Evolutionary conservation across 2,329 filamentous ascomycete genomes (phyloP).

Genomic region (Nakataea oryzae): DNA sequence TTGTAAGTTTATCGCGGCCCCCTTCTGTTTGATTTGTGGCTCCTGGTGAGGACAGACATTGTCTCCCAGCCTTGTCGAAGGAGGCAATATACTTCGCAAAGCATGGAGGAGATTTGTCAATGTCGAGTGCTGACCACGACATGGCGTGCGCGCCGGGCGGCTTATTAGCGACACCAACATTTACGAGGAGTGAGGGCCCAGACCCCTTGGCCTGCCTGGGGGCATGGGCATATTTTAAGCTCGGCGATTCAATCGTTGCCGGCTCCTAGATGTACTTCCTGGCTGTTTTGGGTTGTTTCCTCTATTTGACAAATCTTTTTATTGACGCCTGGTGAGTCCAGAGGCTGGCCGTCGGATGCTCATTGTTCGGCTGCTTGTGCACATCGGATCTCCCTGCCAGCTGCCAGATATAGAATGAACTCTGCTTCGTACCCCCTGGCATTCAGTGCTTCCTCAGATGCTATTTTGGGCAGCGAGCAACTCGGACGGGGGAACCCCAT

Average conservation of each 20-base stretch:
- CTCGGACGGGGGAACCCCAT: background rate
- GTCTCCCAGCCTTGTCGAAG: background rate
- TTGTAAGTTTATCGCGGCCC: conserved; percentile 23
- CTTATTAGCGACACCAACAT: conserved; percentile 16
- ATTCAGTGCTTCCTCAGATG: background rate
- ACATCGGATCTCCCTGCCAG: too few species aligned
- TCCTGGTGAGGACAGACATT: too few species aligned
- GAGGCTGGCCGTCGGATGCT: too few species aligned
- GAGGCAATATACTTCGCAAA: too few species aligned
- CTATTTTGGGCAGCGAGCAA: background rate
- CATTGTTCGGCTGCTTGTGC: too few species aligned
- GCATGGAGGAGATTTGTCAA: background rate
- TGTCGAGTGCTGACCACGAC: conserved; percentile 1
- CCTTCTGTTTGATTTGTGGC: too few species aligned
- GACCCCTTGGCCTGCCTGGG: background rate
- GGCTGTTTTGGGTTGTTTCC: too few species aligned
- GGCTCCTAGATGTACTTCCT: background rate
- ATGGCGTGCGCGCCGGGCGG: too few species aligned
- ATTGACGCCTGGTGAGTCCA: background rate
- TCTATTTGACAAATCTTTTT: background rate
- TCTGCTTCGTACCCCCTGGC: background rate
- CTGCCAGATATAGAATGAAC: background rate
- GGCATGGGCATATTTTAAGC: background rate
- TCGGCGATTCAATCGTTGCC: background rate
- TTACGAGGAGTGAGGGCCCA: conserved; percentile 12